Base-by-base conservation (phyloP, 768 basidiomycete species). In the Lentinula sp. region DNA sequence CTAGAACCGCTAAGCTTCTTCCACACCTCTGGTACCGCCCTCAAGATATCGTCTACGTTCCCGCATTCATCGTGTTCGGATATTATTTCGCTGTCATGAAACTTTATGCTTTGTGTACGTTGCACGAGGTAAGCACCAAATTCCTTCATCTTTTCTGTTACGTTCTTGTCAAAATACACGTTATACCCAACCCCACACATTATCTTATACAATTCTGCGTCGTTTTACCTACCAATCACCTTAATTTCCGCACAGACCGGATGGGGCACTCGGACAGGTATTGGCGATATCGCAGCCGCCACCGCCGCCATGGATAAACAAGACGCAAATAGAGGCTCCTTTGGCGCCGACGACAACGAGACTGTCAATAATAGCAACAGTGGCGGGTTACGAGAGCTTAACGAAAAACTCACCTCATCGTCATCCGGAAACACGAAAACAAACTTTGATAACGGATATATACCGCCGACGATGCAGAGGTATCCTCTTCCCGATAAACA, bases 51-150 rank as follows among this genome's bases (percentile, higher is more conserved):
- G 83, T 93, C 64, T 84, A 89, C 69, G 89, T 93, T 5, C 90
- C 90, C n/a, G 89, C 87, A 15, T 92, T 90, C 73, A 90, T 91
- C 68, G 70, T 87, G 4, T 95, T 96, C 70, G 93, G 93, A 28
- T 96, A 96, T 71, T 95, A 95, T 75, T 96, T 96, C 69, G 88
- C 93, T 16, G 76, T 96, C 67, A 96, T 98, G 93, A 96, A 95
- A 75, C 65, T 96, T 49, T 96, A 96, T 72, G 93, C 93, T 36
- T 77, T 95, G 48, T 87, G 85, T 70, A 96, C 93, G 57, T 79
- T 95, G 60, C 94, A 96, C 75, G 92, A 95, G 81, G 87, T 88
- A 58, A n/a, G 82, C 66, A 43, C 33, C 23, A 52, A 50, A 37
- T 36, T n/a, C 7, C 18, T 57, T 46, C 28, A 48, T 10, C 39